Evolutionary conservation across 2,329 filamentous ascomycete genomes (phyloP).

Genomic region (Botryotinia calthae): DNA sequence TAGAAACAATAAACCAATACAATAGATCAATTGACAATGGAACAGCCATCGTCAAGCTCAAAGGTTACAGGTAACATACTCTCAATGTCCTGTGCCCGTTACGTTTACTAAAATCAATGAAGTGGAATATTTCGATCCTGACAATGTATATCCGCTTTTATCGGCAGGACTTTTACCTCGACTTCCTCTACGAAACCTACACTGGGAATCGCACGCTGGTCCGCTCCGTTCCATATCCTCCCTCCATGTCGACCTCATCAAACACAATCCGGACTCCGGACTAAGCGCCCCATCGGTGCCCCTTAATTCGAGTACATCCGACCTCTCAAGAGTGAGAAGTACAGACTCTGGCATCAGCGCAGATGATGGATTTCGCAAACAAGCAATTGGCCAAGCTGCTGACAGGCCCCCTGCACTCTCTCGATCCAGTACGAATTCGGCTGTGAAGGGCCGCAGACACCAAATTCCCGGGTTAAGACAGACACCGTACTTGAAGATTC

Average conservation of each 20-base stretch:
- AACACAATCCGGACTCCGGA: slow-evolving; percentile 47
- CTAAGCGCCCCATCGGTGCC: slow-evolving; percentile 40
- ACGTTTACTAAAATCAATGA: slow-evolving; percentile 21
- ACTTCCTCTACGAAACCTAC: slow-evolving; percentile 83
- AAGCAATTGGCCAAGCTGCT: slow-evolving; percentile 46
- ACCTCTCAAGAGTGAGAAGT: slow-evolving; percentile 40
- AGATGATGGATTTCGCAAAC: slow-evolving; percentile 62
- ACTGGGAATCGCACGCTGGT: slow-evolving; percentile 93
- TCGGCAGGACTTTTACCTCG: slow-evolving; percentile 73
- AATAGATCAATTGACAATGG: slow-evolving; percentile 47
- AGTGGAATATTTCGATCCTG: slow-evolving; percentile 97
- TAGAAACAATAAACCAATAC: not conserved
- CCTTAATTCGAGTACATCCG: slow-evolving; percentile 36
- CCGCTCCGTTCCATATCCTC: slow-evolving; percentile 91
- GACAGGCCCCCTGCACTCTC: slow-evolving; percentile 31
- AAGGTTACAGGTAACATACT: slow-evolving; percentile 66
- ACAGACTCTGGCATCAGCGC: slow-evolving; percentile 39
- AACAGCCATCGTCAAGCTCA: slow-evolving; percentile 67
- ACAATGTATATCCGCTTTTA: slow-evolving; percentile 79
- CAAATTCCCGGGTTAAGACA: slow-evolving; percentile 92
- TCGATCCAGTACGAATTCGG: slow-evolving; percentile 28
- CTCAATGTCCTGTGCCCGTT: not conserved
- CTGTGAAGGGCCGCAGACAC: slow-evolving; percentile 66
- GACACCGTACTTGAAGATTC: slow-evolving; percentile 90
- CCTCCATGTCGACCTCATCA: slow-evolving; percentile 82